Evolutionary conservation across 1,284 basidiomycete species (phyloP).

Genomic region (Agroathelia rolfsii): DNA sequence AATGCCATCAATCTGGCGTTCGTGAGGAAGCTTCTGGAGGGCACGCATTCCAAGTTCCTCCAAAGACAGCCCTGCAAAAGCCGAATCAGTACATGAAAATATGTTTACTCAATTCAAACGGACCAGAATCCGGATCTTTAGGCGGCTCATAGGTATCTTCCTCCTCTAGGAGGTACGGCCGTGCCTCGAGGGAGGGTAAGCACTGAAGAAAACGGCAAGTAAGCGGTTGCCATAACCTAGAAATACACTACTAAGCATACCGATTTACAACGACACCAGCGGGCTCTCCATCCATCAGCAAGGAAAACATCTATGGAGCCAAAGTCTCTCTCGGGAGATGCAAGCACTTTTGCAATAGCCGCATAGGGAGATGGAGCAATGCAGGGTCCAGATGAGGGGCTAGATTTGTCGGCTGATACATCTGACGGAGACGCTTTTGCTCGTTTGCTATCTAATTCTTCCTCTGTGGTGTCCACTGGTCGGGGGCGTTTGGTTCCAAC

Average conservation of each 20-base stretch:
- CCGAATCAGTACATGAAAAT: conserved; percentile 9
- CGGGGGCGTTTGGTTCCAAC: conserved; percentile 41
- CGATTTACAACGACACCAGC: conserved; percentile 62
- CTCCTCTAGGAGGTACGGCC: conserved; percentile 57
- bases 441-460: conserved; percentile 39
- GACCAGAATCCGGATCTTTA: conserved; percentile 72
- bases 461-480: conserved; percentile 14
- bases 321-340: conserved; percentile 12
- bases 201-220: conserved; percentile 46
- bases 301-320: conserved; percentile 66
- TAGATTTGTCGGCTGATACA: too few relatives aligned
- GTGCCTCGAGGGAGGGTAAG: conserved; percentile 35
- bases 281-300: conserved; percentile 55
- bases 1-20: conserved; percentile 69
- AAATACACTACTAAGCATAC: conserved; percentile 36
- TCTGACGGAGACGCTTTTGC: conserved; percentile 25
- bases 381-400: conserved; percentile 35
- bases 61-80: conserved; percentile 49
- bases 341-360: conserved; percentile 16
- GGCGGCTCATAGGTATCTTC: conserved; percentile 77
- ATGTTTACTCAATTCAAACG: conserved; percentile 8
- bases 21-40: conserved; percentile 56
- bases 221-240: conserved; percentile 5
- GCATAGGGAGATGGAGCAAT: conserved; percentile 9
- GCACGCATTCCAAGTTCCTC: conserved; percentile 76